phyloP scores from a whole-genome alignment of 768 basidiomycete species.

The Rhodotorula sphaerocarpa region DNA sequence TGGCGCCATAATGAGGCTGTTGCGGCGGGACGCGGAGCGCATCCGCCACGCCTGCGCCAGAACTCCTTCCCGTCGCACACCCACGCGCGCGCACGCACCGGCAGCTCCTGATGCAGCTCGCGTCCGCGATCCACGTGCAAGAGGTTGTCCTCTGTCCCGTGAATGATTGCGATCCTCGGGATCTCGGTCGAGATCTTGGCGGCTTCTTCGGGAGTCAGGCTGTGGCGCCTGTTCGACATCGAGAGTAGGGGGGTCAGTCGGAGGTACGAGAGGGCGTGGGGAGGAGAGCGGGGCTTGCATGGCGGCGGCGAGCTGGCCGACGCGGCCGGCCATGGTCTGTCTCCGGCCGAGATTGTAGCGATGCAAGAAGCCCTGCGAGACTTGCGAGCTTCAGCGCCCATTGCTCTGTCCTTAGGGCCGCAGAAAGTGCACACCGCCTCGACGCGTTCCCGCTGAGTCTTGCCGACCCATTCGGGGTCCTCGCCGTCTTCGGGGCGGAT shows the following conservation, averaged over 20 bases:
- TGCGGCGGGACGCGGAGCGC: too few relatives aligned
- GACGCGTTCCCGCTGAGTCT: conserved; percentile 9
- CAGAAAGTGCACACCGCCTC: too few relatives aligned
- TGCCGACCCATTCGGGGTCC: conserved; percentile 8
- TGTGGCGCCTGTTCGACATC: not conserved
- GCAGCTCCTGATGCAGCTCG: conserved; percentile 19
- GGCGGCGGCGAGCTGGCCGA: conserved; percentile 25
- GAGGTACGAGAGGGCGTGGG: not conserved
- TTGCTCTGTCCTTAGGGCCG: too few relatives aligned
- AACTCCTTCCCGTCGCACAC: too few relatives aligned
- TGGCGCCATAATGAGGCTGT: too few relatives aligned
- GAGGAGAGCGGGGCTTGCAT: not conserved
- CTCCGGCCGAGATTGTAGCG: conserved; percentile 24
- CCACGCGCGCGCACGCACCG: conserved; percentile 6
- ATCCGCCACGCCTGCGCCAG: too few relatives aligned
- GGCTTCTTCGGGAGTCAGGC: conserved; percentile 8
- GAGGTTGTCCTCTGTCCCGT: conserved; percentile 32
- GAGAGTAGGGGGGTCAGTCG: not conserved
- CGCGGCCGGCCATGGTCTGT: conserved; percentile 17
- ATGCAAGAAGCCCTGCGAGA: conserved; percentile 24
- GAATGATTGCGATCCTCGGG: conserved; percentile 26
- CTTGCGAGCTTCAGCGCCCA: not conserved
- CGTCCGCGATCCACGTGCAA: conserved; percentile 20
- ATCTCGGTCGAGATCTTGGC: not conserved
- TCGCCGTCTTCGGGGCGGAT: not conserved